Conservation (phyloP, 371 early-diverging fungal genomes). For the Capillidium heterosporum region DNA sequence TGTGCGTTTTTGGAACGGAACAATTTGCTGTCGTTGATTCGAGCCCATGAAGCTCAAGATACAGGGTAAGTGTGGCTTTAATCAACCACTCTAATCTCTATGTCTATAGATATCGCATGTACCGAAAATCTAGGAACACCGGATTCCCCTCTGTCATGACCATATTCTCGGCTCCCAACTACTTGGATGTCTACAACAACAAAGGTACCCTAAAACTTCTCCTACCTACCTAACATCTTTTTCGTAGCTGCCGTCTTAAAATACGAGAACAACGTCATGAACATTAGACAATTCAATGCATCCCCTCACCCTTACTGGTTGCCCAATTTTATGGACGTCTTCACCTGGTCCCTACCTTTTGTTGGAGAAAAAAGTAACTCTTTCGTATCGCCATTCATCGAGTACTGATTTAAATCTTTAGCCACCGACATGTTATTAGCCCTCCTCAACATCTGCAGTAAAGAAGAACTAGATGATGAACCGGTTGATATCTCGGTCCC, state of each 20-base stretch:
- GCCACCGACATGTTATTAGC: conserved; percentile 89
- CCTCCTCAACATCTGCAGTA: conserved; percentile 77
- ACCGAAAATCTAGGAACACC: conserved; percentile 76
- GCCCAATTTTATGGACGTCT: conserved; percentile 93
- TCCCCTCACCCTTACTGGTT: conserved; percentile 93
- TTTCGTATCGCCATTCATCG: background rate
- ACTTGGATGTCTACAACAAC: conserved; percentile 93
- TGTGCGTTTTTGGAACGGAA: conserved; percentile 87
- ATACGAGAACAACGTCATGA: conserved; percentile 93
- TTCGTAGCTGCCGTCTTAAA: conserved; percentile 72
- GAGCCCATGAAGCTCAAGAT: conserved; percentile 97
- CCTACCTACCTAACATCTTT: background rate
- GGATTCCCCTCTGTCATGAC: conserved; percentile 94
- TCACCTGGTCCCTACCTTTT: conserved; percentile 96
- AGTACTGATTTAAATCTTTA: conserved; percentile 11
- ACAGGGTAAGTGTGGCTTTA: conserved; percentile 37
- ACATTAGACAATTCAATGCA: conserved; percentile 60
- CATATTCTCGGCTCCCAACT: conserved; percentile 94
- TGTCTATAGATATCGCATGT: conserved; percentile 62
- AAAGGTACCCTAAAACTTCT: conserved; percentile 31
- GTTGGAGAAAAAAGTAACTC: conserved; percentile 91
- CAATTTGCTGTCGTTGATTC: conserved; percentile 77
- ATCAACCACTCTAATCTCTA: background rate
- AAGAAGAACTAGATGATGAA: conserved; percentile 43
- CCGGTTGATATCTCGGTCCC: conserved; percentile 9